Base-by-base conservation (phyloP, 2,329 filamentous ascomycete species). In the Clonostachys sp. region DNA sequence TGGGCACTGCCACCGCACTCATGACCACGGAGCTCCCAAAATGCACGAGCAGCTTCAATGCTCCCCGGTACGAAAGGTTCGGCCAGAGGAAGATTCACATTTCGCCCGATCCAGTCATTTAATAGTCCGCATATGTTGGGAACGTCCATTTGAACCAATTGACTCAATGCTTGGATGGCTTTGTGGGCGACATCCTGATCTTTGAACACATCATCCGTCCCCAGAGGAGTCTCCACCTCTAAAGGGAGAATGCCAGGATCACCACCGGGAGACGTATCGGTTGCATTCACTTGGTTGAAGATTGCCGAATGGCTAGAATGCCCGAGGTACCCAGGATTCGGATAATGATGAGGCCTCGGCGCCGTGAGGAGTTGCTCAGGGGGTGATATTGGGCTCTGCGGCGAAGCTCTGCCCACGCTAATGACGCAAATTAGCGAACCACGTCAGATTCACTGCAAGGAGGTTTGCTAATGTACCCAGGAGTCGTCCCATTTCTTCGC, bases 281-380 rank as follows among this genome's bases (percentile, higher is more conserved):
- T 30, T 30, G 24, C 5, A 30, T 30, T 30, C 14, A 39, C 14
- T 18, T 39, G 36, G 17, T 13, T 39, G 36, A 39, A 39, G 12
- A 39, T 53, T 47, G 5, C 49, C 34, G 33, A 56, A 56, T 12
- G 53, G 35, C 55, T 57, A 12, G 50, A 57, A 6, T 50, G 46
- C 3, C 57, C 57, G 2, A 58, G 47, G 41, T 52, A 57, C 8
- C 57, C 57, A 2, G 55, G 56, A 41, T 59, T 58, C 5, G 55
- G 55, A 36, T 57, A 57, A 10, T 30, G 24, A 30, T 30, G 24
- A 30, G 24, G 24, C 24, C 24, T 30, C 24, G 24, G 24, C 24
- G 24, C 3, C 24, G 24, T 30, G 9, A 30, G 24, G 24, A 30
- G 24, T 30, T 30, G 24, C 24, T 30, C 24, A 30, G 24, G 24